Evolutionary conservation across 495 filamentous ascomycete genomes (phyloP).

Genomic region (Aspergillus nidulans): DNA sequence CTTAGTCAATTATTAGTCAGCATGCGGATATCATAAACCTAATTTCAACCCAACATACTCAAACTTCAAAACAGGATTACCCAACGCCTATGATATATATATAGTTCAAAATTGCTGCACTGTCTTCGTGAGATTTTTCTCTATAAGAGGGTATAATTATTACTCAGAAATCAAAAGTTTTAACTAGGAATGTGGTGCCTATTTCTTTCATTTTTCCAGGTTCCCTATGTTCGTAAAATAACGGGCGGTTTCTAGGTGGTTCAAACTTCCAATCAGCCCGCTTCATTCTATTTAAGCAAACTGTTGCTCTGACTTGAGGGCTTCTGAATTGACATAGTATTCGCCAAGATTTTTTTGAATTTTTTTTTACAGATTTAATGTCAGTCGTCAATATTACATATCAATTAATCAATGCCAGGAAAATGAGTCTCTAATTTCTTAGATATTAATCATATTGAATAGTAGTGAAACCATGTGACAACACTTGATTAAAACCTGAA

Average conservation of each 20-base stretch:
- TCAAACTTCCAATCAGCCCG: not conserved
- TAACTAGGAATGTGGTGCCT: not conserved
- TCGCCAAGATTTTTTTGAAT: not conserved
- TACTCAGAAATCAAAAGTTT: not conserved
- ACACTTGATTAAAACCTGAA: not conserved
- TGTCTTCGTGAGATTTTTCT: not conserved
- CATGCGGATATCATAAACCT: not conserved
- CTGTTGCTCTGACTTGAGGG: not conserved
- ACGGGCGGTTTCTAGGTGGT: not conserved
- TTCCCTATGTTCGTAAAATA: not conserved
- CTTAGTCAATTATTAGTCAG: slow-evolving; percentile 10
- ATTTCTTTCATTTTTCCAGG: not conserved
- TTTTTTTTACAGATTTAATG: too few relatives aligned
- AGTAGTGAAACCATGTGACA: not conserved
- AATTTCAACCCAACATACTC: not conserved
- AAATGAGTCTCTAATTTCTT: too few relatives aligned
- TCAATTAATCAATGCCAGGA: too few relatives aligned
- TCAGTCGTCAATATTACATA: too few relatives aligned
- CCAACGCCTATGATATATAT: not conserved
- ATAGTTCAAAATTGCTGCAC: not conserved
- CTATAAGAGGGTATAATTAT: not conserved
- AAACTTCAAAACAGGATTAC: not conserved
- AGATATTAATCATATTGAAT: not conserved
- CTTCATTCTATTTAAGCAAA: not conserved
- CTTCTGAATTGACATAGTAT: too few relatives aligned